A percentile compares a stretch with the other conserved stretches of the same genome.
phyloP scores from a whole-genome alignment of 768 basidiomycete genomes.

The Lactarius evosmus region DNA sequence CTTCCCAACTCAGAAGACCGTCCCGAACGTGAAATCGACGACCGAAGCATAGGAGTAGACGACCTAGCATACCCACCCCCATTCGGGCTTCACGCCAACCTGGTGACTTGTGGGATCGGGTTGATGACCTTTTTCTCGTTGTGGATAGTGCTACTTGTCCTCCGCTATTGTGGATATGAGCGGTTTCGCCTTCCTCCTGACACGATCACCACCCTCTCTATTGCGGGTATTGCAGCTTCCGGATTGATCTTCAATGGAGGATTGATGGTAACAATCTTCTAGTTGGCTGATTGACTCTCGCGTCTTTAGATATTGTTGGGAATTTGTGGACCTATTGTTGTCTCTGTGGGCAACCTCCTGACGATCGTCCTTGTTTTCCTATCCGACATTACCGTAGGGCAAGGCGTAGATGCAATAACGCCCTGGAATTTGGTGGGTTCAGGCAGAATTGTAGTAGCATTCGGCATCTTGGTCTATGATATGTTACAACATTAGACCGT shows the following conservation, averaged over 20 bases:
- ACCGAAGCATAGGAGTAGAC: constrained; percentile 13
- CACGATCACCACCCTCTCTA: constrained; percentile 43
- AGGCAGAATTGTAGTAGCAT: constrained; percentile 76
- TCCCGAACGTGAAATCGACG: constrained; percentile 29
- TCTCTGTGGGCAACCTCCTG: constrained; percentile 89
- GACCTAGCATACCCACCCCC: constrained; percentile 53
- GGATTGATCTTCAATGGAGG: constrained; percentile 84
- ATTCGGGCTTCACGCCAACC: constrained; percentile 81
- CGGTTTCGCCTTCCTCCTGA: constrained; percentile 62
- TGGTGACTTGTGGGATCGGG: constrained; percentile 79
- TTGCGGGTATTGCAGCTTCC: constrained; percentile 63
- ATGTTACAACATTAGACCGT: constrained; percentile 45
- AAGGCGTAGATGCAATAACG: constrained; percentile 57
- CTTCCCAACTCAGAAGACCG: constrained; percentile 42
- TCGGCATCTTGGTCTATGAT: constrained; percentile 74
- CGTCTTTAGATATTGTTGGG: constrained; percentile 65
- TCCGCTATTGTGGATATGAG: constrained; percentile 66
- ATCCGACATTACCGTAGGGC: constrained; percentile 72
- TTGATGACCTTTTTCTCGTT: constrained; percentile 66
- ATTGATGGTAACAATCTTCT: constrained; percentile 59
- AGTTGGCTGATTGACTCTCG: constrained; percentile 9
- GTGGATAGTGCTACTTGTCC: constrained; percentile 75
- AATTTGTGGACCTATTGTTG: constrained; percentile 83
- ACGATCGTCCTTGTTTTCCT: constrained; percentile 87
- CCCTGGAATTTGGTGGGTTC: constrained; percentile 74